Evolutionary conservation across 2,329 filamentous ascomycete species (phyloP).

Genomic region (Diaporthe sp.): DNA sequence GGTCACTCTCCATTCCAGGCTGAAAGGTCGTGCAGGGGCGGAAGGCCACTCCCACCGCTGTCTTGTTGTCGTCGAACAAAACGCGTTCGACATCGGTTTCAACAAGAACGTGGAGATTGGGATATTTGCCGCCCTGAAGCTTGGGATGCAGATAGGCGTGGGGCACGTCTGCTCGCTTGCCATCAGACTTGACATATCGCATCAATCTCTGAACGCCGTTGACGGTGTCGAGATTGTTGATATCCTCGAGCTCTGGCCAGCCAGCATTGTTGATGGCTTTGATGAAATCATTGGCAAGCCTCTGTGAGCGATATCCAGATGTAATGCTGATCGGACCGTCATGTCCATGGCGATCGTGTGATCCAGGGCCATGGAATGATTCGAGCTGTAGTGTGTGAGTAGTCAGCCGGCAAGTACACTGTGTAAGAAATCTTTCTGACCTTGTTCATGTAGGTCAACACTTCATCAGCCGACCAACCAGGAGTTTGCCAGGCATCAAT

Average conservation of each 20-base stretch:
- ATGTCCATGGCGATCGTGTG: constrained; percentile 56
- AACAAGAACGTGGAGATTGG: constrained; percentile 64
- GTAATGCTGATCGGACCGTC: constrained; percentile 48
- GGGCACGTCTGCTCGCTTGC: constrained; percentile 65
- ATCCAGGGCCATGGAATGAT: constrained; percentile 55
- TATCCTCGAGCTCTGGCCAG: constrained; percentile 59
- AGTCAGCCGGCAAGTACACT: neutral
- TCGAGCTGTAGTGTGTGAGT: constrained; percentile 53
- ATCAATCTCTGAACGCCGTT: constrained; percentile 42
- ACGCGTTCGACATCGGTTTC: constrained; percentile 64
- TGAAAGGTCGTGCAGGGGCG: constrained; percentile 56
- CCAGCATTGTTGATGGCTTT: constrained; percentile 58
- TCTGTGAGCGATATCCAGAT: neutral
- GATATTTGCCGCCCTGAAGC: constrained; percentile 57
- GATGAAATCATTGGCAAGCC: constrained; percentile 58
- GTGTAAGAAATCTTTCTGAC: constrained; percentile 41
- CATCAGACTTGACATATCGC: constrained; percentile 51
- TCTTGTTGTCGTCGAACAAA: constrained; percentile 59
- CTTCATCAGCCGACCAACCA: constrained; percentile 47
- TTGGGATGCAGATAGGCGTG: constrained; percentile 65
- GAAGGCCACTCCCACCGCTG: constrained; percentile 60
- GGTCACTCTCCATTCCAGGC: constrained; percentile 43
- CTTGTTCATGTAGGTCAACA: constrained; percentile 65
- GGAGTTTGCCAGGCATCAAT: constrained; percentile 45
- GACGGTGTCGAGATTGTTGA: constrained; percentile 58